Evolutionary conservation across 2,329 filamentous ascomycete species (phyloP), one percentile per base, ranked within the genome.

Genomic region (Coniochaeta sp.): DNA sequence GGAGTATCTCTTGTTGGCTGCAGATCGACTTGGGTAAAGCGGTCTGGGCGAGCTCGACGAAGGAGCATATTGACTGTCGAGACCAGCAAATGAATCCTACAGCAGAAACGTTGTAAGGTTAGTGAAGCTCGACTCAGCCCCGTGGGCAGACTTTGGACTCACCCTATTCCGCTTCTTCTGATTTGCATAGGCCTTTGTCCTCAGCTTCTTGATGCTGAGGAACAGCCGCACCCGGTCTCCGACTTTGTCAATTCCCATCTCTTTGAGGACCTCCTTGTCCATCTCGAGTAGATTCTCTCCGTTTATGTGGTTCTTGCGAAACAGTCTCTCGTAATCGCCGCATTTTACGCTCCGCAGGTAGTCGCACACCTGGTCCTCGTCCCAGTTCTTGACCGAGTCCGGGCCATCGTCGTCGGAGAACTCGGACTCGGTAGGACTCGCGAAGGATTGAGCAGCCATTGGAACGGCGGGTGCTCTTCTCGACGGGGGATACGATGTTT

Each of bases 211-310:
- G 71, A 93, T 92, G 65, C 88, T 88, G 63, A 93, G 82, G 69
- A 91, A 93, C 63, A 99, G 88, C 64, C 93, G 90, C 38, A 99
- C 93, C 59, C 95, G 88, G 74, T 99, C 95, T 64, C 95, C 95
- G 65, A 99, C 90, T 76, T 98, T 99, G 67, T 96, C 96, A 67
- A 99, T 93, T 50, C 95, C 95, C 86, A 99, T 96, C 74, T 99
- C 95, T 74, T 96, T 96, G 64, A 99, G 81, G 44, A 96, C 91
- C 60, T 92, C 89, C 79, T 96, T 96, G 75, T 99, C 95, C 81
- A 97, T 93, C 76, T 99, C 95, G 67, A 99, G 82, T 52, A 99
- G 80, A 71, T 96, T 97, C 77, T 97, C 92, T 69, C 95, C 95
- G 71, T 95, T 99, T 79, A 99, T 97, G 74, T 98, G 91, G 73